phyloP scores from a whole-genome alignment of 495 filamentous ascomycete species.

The Penicilliopsis zonata region DNA sequence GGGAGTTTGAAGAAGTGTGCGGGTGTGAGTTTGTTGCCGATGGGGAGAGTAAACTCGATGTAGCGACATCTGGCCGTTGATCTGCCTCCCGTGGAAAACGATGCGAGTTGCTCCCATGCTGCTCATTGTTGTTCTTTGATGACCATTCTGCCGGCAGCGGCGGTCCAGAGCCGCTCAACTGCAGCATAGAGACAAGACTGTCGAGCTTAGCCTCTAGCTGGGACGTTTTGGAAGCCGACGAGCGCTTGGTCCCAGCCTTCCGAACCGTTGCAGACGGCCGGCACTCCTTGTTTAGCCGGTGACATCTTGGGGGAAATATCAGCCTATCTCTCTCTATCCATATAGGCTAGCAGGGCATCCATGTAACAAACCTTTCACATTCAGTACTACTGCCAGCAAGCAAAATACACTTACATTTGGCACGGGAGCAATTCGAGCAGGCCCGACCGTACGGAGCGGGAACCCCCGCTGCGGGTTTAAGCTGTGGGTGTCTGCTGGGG shows the following conservation, averaged over 20 bases:
- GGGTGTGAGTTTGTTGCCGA: background rate
- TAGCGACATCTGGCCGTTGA: background rate
- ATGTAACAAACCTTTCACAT: constrained; percentile 27
- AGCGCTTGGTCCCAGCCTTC: constrained; percentile 7
- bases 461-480: too few species aligned
- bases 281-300: constrained; percentile 24
- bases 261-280: constrained; percentile 12
- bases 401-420: constrained; percentile 40
- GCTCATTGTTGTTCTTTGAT: background rate
- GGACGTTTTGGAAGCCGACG: constrained; percentile 7
- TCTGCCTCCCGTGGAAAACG: background rate
- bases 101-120: background rate
- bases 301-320: constrained; percentile 22
- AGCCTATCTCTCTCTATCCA: background rate
- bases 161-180: constrained; percentile 4
- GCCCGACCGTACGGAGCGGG: constrained; percentile 34
- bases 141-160: background rate
- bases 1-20: constrained; percentile 5
- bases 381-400: constrained; percentile 12
- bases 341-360: background rate
- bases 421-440: constrained; percentile 36
- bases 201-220: constrained; percentile 34
- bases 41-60: too few species aligned
- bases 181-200: constrained; percentile 27
- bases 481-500: too few species aligned